Conservation (phyloP, 2,329 filamentous ascomycete genomes). For the Colletotrichum sp. region DNA sequence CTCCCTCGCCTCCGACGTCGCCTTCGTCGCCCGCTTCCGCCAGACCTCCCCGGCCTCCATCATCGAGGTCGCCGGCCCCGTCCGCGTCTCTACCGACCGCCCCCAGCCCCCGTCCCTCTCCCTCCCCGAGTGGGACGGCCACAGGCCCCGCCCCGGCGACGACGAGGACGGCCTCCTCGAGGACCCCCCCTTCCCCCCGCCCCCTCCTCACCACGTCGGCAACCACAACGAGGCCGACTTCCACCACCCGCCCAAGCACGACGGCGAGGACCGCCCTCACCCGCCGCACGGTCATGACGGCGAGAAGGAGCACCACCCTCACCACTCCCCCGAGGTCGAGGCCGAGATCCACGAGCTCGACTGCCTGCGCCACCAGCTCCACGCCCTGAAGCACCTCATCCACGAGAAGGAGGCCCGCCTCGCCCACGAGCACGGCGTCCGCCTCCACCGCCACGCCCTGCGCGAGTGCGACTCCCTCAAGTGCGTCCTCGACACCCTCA, state of each 20-base stretch:
- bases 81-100: slow-evolving; percentile 24
- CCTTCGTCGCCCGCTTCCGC: slow-evolving; percentile 50
- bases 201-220: slow-evolving; percentile 22
- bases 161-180: slow-evolving; percentile 13
- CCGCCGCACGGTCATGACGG: background rate
- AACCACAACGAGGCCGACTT: background rate
- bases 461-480: slow-evolving; percentile 44
- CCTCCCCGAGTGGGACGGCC: slow-evolving; percentile 8
- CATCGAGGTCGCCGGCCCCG: slow-evolving; percentile 41
- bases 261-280: background rate
- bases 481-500: slow-evolving; percentile 46
- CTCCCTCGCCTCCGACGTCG: slow-evolving; percentile 36
- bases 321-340: slow-evolving; percentile 36
- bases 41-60: slow-evolving; percentile 49
- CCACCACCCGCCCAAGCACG: background rate
- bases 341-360: slow-evolving; percentile 50
- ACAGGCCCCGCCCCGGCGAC: slow-evolving; percentile 13
- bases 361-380: slow-evolving; percentile 44
- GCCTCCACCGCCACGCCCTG: slow-evolving; percentile 23
- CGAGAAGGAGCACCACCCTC: slow-evolving; percentile 9
- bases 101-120: background rate
- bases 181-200: slow-evolving; percentile 19
- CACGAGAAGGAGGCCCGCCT: slow-evolving; percentile 45
- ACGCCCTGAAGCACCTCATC: slow-evolving; percentile 47
- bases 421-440: slow-evolving; percentile 36